A percentile compares a stretch with the other conserved stretches of the same genome.
Evolutionary conservation across 768 basidiomycete species (phyloP).

Genomic region (Holtermannia corniformis): DNA sequence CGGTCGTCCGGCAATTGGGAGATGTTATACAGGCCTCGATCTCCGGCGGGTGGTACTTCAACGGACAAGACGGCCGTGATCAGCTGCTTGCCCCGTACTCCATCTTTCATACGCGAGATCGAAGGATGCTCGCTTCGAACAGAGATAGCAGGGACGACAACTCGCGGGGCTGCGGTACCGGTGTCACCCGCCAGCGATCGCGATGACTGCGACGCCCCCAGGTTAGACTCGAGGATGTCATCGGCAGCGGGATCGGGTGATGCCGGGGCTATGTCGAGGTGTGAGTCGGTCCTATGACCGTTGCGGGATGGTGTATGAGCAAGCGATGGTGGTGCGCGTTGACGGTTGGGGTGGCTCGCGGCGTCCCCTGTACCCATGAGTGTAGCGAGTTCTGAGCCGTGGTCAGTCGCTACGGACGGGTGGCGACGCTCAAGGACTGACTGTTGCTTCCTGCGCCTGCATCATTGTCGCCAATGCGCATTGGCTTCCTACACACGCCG

Average conservation of each 20-base stretch:
- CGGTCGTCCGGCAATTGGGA: no score
- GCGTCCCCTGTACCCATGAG: constrained; percentile 75
- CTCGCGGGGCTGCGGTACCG: constrained; percentile 43
- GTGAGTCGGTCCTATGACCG: constrained; percentile 7
- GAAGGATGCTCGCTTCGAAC: constrained; percentile 85
- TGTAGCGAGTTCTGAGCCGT: constrained; percentile 69
- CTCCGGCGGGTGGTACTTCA: constrained; percentile 58
- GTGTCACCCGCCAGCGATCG: constrained; percentile 1
- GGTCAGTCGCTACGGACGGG: neutral
- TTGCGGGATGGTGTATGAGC: constrained; percentile 23
- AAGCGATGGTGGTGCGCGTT: constrained; percentile 37
- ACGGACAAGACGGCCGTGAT: constrained; percentile 90
- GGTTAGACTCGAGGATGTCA: constrained; percentile 62
- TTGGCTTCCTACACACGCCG: constrained; percentile 89
- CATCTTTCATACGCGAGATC: constrained; percentile 58
- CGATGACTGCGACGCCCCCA: constrained; percentile 42
- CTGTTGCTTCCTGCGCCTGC: constrained; percentile 73
- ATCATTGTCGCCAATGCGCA: constrained; percentile 88
- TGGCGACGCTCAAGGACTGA: constrained; percentile 41
- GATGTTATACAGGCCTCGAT: constrained; percentile 26
- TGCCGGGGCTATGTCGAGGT: constrained; percentile 2
- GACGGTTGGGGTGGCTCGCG: constrained; percentile 43
- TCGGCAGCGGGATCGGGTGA: constrained; percentile 63
- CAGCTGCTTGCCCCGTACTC: constrained; percentile 54
- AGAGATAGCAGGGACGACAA: constrained; percentile 86